Conservation (phyloP, 2,329 filamentous ascomycete species). For the Diaporthe humulicola region DNA sequence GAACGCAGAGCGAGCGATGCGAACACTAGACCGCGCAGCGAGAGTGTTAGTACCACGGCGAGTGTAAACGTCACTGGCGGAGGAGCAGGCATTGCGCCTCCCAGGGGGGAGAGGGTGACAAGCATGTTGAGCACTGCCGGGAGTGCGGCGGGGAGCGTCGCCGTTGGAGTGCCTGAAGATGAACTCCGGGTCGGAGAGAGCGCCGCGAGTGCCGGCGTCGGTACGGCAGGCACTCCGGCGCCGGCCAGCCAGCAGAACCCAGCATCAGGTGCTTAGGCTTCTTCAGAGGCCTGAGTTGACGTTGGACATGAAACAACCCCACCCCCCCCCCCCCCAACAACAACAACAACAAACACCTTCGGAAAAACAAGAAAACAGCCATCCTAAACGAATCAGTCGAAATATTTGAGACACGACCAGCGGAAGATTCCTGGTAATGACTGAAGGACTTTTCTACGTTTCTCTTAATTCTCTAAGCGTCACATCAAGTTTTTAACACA, state of each 20-base stretch:
- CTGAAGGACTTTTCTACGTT: not conserved
- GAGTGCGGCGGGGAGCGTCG: conserved; percentile 51
- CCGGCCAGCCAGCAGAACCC: not conserved
- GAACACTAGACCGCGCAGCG: conserved; percentile 58
- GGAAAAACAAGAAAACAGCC: not conserved
- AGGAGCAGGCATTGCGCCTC: conserved; percentile 61
- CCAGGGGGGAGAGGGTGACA: conserved; percentile 59
- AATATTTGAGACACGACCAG: not conserved
- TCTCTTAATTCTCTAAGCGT: not conserved
- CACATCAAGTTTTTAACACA: not conserved
- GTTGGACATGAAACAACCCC: no score
- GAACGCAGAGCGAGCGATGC: conserved; percentile 63
- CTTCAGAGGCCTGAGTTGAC: not conserved
- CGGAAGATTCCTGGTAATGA: not conserved
- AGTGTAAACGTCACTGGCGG: conserved; percentile 48
- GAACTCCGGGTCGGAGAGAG: conserved; percentile 74
- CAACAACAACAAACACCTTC: no score
- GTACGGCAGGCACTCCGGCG: not conserved
- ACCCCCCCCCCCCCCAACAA: no score
- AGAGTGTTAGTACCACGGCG: conserved; percentile 51
- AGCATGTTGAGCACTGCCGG: conserved; percentile 60
- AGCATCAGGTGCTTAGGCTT: not conserved
- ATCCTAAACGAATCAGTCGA: not conserved
- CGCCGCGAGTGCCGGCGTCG: conserved; percentile 63
- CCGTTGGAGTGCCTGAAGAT: conserved; percentile 70